Percentiles rank a stretch among this genome's conserved stretches.
These are phyloP conservation scores for Sisymbrium altissimum DNA, from an alignment of 345 rosid genomes.

Conservation along the genomic window DNA sequence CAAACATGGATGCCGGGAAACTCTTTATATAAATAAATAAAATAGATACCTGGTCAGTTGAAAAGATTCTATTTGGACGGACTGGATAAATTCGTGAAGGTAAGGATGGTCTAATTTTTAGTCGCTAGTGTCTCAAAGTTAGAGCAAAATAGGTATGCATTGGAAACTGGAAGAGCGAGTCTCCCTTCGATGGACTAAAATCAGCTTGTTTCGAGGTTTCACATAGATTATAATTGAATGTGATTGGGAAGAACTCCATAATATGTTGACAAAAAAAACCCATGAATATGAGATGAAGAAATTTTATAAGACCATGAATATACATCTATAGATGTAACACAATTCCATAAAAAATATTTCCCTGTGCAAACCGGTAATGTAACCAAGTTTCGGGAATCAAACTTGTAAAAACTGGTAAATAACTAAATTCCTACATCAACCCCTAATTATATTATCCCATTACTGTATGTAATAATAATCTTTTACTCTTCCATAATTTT, in stretches of 20 bases:
- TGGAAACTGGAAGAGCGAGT: neutral
- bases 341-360: neutral
- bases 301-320: neutral
- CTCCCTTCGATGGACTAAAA: neutral
- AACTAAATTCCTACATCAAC: neutral
- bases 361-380: neutral
- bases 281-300: neutral
- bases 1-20: neutral
- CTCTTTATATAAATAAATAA: neutral
- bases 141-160: neutral
- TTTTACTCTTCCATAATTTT: neutral
- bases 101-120: neutral
- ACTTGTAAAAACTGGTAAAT: no score
- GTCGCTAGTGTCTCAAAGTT: neutral
- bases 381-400: neutral
- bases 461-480: neutral
- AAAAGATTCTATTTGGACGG: neutral
- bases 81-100: no score
- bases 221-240: neutral
- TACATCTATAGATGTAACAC: neutral
- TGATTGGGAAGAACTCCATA: neutral
- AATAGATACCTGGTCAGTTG: neutral
- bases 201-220: neutral
- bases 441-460: neutral
- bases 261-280: no score